Conservation (phyloP, 129 eudicot species). For the Pittosporum tobira region DNA sequence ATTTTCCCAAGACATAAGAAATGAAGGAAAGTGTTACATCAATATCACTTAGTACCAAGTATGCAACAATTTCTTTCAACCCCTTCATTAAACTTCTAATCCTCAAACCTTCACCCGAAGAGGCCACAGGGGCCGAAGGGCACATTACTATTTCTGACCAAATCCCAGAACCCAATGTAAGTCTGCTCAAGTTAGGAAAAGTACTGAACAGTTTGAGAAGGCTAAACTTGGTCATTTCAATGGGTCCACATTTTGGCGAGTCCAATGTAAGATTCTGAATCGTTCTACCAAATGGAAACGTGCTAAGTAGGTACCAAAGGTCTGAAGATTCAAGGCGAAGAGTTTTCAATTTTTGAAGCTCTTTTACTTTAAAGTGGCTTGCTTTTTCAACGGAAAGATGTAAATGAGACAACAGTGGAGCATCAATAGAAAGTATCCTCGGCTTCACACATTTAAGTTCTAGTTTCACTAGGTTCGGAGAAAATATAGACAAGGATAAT, state of each 20-base stretch:
- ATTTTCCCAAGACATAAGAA: slow-evolving; percentile 33
- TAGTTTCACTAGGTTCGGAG: slow-evolving; percentile 47
- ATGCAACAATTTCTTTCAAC: slow-evolving; percentile 35
- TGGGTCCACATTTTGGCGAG: slow-evolving; percentile 20
- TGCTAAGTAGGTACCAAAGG: slow-evolving; percentile 23
- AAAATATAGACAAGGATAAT: slow-evolving; percentile 31
- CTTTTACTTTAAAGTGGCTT: slow-evolving; percentile 23
- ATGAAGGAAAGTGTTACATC: slow-evolving; percentile 33
- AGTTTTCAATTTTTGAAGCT: slow-evolving; percentile 28
- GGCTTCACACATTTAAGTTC: slow-evolving; percentile 52
- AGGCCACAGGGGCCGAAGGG: slow-evolving; percentile 13
- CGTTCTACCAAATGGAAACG: slow-evolving; percentile 23
- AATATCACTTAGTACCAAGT: slow-evolving; percentile 35
- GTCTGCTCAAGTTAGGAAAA: slow-evolving; percentile 33
- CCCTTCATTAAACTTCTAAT: slow-evolving; percentile 31
- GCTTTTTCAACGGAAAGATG: slow-evolving; percentile 44
- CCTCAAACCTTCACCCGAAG: slow-evolving; percentile 15
- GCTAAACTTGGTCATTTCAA: slow-evolving; percentile 23
- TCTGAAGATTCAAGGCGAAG: slow-evolving; percentile 40
- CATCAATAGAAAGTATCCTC: slow-evolving; percentile 29
- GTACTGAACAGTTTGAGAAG: slow-evolving; percentile 33
- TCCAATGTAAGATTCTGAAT: slow-evolving; percentile 33
- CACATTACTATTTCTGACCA: slow-evolving; percentile 43
- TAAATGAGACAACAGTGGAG: slow-evolving; percentile 44
- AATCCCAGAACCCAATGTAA: slow-evolving; percentile 41